Percentiles rank a stretch among this genome's conserved stretches.
phyloP scores from a whole-genome alignment of 495 filamentous ascomycete genomes.

The Penicillium herquei region DNA sequence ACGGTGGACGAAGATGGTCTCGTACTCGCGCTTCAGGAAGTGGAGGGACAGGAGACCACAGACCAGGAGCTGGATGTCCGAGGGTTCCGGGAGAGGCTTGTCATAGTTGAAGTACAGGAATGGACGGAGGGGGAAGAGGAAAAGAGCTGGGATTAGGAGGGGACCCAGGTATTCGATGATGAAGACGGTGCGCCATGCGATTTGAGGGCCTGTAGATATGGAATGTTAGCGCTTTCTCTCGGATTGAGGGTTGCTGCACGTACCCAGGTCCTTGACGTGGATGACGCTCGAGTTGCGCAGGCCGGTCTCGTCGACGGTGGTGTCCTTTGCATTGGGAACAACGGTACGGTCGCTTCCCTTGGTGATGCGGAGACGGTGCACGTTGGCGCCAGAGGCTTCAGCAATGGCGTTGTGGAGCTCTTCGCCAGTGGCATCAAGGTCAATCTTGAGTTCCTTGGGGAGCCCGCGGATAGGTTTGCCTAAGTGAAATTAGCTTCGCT shows the following conservation, averaged over 20 bases:
- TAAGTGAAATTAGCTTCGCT: constrained; percentile 15
- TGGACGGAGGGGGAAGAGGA: constrained; percentile 67
- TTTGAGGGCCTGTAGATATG: constrained; percentile 68
- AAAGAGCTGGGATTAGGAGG: constrained; percentile 80
- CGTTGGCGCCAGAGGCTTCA: constrained; percentile 47
- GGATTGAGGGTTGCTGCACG: constrained; percentile 14
- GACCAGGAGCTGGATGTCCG: constrained; percentile 66
- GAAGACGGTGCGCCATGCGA: constrained; percentile 92
- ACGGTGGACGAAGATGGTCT: constrained; percentile 91
- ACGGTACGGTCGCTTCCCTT: constrained; percentile 66
- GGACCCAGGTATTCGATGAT: constrained; percentile 93
- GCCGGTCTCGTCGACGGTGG: constrained; percentile 60
- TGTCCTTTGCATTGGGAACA: constrained; percentile 67
- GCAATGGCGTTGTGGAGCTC: constrained; percentile 62
- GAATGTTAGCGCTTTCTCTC: neutral
- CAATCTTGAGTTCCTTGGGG: constrained; percentile 62
- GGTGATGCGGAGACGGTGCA: constrained; percentile 67
- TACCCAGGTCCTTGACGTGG: constrained; percentile 92
- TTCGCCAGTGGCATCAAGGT: constrained; percentile 58
- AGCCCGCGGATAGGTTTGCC: constrained; percentile 69
- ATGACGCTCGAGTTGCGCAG: constrained; percentile 69
- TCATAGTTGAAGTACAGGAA: constrained; percentile 66
- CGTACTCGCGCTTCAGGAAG: constrained; percentile 93
- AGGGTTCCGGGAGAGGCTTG: constrained; percentile 49
- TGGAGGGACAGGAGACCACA: constrained; percentile 71